A percentile compares a stretch with the other conserved stretches of the same genome.
Conservation (phyloP, 1,284 basidiomycete species). For the Ustilago hordei region DNA sequence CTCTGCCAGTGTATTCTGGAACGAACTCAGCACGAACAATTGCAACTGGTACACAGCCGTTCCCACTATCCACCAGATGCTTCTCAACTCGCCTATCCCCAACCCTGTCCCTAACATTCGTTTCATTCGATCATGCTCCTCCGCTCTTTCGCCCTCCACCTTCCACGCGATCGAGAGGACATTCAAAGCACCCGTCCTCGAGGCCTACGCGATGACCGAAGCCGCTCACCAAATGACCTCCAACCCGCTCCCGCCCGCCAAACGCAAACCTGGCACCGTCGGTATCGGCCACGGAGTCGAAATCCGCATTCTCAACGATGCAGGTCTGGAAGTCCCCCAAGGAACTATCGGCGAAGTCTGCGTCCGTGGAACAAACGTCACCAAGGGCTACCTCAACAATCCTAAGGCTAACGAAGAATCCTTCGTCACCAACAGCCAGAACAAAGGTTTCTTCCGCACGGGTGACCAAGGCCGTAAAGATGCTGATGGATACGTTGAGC, state of each 20-base stretch:
- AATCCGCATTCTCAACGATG: conserved; percentile 70
- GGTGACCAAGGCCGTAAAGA: conserved; percentile 78
- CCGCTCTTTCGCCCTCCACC: conserved; percentile 71
- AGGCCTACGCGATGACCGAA: conserved; percentile 71
- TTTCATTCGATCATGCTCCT: conserved; percentile 73
- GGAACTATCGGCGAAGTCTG: conserved; percentile 72
- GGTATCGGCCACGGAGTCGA: conserved; percentile 72
- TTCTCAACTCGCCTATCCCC: conserved; percentile 70
- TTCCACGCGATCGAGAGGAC: conserved; percentile 71
- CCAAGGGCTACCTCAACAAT: conserved; percentile 72
- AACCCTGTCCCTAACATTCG: conserved; percentile 70
- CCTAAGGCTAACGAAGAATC: conserved; percentile 70
- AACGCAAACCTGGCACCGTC: conserved; percentile 71
- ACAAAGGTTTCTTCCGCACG: conserved; percentile 73
- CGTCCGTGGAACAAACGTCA: conserved; percentile 72
- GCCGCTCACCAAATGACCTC: conserved; percentile 73
- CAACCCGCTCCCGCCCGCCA: conserved; percentile 69
- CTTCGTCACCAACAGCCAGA: conserved; percentile 68
- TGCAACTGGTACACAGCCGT: conserved; percentile 69
- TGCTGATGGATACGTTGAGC: conserved; percentile 75
- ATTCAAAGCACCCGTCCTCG: conserved; percentile 72
- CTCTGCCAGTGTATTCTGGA: conserved; percentile 76
- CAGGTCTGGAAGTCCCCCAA: conserved; percentile 68
- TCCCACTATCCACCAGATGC: conserved; percentile 73
- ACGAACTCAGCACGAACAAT: conserved; percentile 70